Conservation (phyloP, 441 rosid species). For the Macaranga tanarius region DNA sequence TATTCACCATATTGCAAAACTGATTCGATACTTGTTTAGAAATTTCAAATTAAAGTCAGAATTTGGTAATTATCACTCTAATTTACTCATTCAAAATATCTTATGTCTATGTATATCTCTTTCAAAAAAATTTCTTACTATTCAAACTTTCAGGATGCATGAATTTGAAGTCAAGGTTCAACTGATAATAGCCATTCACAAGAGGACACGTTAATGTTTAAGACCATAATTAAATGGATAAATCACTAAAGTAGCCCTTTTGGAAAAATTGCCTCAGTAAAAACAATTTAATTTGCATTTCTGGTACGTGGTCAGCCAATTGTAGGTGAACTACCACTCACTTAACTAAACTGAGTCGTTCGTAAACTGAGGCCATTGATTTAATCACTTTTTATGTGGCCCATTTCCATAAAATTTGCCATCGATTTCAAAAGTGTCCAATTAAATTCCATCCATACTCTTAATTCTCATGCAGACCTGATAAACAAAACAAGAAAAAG, state of each 20-base stretch:
- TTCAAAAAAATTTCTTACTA: not conserved
- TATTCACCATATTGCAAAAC: slow-evolving; percentile 13
- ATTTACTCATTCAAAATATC: not conserved
- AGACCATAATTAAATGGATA: not conserved
- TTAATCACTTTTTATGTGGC: not conserved
- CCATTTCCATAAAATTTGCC: not conserved
- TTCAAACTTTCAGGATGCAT: not conserved
- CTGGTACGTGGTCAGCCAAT: not conserved
- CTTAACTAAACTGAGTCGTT: not conserved
- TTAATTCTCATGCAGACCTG: too few relatives aligned
- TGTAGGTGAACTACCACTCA: slow-evolving; percentile 9
- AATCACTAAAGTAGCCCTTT: not conserved
- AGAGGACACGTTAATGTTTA: not conserved
- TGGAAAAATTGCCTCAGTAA: not conserved
- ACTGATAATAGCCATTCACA: not conserved
- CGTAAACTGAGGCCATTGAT: not conserved
- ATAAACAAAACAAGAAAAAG: too few relatives aligned
- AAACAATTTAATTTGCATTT: not conserved
- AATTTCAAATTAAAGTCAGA: not conserved
- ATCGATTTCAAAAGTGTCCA: too few relatives aligned
- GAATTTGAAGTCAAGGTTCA: slow-evolving; percentile 5
- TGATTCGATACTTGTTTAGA: not conserved
- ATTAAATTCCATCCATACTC: not conserved
- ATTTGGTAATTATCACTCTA: not conserved
- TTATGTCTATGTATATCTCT: not conserved